Conservation (phyloP, 495 filamentous ascomycete species). For the Usnea hakonensis region DNA sequence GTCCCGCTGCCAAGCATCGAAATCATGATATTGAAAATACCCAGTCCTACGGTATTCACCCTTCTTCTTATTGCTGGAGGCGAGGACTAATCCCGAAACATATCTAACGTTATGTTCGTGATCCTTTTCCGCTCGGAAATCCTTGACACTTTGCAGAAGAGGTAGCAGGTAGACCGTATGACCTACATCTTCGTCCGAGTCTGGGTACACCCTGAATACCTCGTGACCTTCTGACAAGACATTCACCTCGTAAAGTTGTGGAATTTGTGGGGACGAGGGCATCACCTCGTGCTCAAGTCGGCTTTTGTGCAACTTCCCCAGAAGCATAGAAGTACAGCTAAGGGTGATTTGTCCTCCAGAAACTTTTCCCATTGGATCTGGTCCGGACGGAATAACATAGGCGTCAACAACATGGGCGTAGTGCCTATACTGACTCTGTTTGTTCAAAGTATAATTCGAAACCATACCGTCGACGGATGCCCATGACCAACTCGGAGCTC, state of each 20-base stretch:
- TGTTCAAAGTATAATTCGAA: not conserved
- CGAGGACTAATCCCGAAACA: not conserved
- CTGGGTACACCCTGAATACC: too few species aligned
- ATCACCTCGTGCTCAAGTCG: too few species aligned
- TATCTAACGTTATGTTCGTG: not conserved
- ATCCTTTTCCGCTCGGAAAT: too few species aligned
- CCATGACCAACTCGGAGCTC: slow-evolving; percentile 2
- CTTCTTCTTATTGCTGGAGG: not conserved
- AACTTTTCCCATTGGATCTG: not conserved
- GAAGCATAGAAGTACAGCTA: slow-evolving; percentile 3
- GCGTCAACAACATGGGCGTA: slow-evolving; percentile 2
- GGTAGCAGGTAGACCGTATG: too few species aligned
- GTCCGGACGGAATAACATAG: not conserved
- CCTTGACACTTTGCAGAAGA: too few species aligned
- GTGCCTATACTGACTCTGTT: not conserved
- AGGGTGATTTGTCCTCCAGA: not conserved
- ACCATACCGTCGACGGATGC: not conserved
- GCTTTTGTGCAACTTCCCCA: not conserved
- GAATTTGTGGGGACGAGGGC: too few species aligned
- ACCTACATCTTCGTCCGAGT: too few species aligned
- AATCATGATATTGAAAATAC: not conserved
- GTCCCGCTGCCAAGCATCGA: not conserved
- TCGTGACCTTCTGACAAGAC: too few species aligned
- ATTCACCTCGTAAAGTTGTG: too few species aligned
- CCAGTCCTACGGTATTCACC: slow-evolving; percentile 10